Evolutionary conservation across 2,329 filamentous ascomycete genomes (phyloP).

Genomic region (Byssochlamys sp.): DNA sequence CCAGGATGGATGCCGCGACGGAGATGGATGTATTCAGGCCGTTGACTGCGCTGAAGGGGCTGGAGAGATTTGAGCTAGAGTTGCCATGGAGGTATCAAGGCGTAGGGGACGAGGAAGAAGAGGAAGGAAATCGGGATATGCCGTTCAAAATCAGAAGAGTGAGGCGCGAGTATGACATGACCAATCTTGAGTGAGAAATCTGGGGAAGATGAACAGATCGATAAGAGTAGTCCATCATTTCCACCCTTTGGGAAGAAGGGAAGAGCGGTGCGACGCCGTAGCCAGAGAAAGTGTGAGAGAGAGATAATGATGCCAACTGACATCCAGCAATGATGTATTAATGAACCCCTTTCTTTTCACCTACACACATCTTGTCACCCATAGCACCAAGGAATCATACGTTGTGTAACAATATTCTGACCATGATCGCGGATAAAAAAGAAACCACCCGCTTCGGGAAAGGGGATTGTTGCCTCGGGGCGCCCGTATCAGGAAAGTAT

Average conservation of each 20-base stretch:
- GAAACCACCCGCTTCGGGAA: not conserved
- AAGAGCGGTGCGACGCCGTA: not conserved
- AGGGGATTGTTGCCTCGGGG: not conserved
- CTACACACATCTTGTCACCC: not conserved
- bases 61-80: not conserved
- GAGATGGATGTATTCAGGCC: not conserved
- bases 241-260: not conserved
- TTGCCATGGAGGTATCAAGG: not conserved
- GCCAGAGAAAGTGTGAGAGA: not conserved
- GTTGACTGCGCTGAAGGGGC: not conserved
- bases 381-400: not conserved
- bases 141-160: not conserved
- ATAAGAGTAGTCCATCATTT: not conserved
- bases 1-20: not conserved
- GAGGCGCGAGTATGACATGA: not conserved
- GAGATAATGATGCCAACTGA: not conserved
- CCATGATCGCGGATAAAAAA: not conserved
- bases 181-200: not conserved
- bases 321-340: not conserved
- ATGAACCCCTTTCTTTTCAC: not conserved
- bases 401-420: not conserved
- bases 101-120: not conserved
- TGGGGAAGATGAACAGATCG: not conserved
- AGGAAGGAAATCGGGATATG: not conserved
- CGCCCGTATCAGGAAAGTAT: not conserved